A percentile compares a stretch with the other conserved stretches of the same genome.
phyloP scores from a whole-genome alignment of 306 rosid genomes.

The cucumber (Cucumis sativus) region DNA sequence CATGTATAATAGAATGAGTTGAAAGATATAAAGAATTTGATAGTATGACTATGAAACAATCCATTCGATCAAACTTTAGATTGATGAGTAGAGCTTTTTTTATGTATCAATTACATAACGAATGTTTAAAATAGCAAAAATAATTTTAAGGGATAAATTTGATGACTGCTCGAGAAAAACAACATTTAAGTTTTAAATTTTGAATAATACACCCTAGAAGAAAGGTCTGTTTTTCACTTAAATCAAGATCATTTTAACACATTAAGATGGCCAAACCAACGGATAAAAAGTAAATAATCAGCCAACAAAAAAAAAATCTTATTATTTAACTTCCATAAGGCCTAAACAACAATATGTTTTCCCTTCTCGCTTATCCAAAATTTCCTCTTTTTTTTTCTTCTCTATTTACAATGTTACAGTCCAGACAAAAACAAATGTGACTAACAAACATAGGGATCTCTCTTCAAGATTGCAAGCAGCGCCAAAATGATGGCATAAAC shows the following conservation, averaged over 20 bases:
- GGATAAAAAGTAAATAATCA: background rate
- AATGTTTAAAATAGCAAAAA: too few relatives aligned
- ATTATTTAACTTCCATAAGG: conserved; percentile 41
- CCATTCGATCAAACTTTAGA: too few relatives aligned
- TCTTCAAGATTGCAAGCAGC: conserved; percentile 39
- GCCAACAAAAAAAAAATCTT: conserved; percentile 15
- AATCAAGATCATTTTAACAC: background rate
- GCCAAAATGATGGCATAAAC: conserved; percentile 31
- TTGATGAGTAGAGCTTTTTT: too few relatives aligned
- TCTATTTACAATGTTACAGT: conserved; percentile 6
- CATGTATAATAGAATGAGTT: too few relatives aligned
- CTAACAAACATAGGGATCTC: conserved; percentile 22
- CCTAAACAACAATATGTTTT: conserved; percentile 31
- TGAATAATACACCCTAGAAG: too few relatives aligned
- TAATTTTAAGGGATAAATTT: too few relatives aligned
- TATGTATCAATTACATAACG: too few relatives aligned
- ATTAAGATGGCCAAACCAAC: background rate
- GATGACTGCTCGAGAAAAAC: too few relatives aligned
- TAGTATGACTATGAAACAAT: too few relatives aligned
- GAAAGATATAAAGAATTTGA: too few relatives aligned
- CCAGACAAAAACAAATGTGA: background rate
- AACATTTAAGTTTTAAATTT: too few relatives aligned
- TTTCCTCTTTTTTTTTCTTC: conserved; percentile 1
- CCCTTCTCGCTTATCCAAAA: background rate
- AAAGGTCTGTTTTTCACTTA: too few relatives aligned